Evolutionary conservation across 768 basidiomycete genomes (phyloP).

Genomic region (Phaeolepiota aurea): DNA sequence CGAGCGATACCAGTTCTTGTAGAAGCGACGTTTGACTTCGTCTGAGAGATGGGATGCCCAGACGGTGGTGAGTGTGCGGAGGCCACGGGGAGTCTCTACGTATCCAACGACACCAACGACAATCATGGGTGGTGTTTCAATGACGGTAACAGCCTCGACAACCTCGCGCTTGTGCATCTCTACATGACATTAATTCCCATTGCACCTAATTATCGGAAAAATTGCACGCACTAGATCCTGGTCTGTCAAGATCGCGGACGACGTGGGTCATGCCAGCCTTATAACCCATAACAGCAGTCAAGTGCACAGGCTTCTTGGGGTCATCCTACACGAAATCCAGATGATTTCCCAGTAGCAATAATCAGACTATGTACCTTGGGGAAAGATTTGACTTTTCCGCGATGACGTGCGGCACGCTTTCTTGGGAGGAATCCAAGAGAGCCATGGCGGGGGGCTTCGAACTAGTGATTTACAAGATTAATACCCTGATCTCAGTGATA

Average conservation of each 20-base stretch:
- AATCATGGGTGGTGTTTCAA: constrained; percentile 96
- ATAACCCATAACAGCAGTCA: constrained; percentile 98
- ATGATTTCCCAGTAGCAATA: constrained; percentile 1
- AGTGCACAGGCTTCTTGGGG: constrained; percentile 96
- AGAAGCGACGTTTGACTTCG: constrained; percentile 97
- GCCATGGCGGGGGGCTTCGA: constrained; percentile 97
- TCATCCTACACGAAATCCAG: constrained; percentile 97
- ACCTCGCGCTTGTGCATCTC: constrained; percentile 99
- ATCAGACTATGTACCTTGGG: constrained; percentile 93
- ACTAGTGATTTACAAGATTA: constrained; percentile 39
- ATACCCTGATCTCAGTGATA: constrained; percentile 5
- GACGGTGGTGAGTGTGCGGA: constrained; percentile 97
- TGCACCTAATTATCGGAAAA: constrained; percentile 1
- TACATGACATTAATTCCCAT: no score
- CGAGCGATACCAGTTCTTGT: constrained; percentile 99
- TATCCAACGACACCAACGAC: constrained; percentile 98
- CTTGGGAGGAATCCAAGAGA: constrained; percentile 96
- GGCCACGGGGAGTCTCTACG: constrained; percentile 98
- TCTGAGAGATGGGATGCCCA: constrained; percentile 98
- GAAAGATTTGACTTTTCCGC: constrained; percentile 99
- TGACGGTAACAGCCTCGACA: constrained; percentile 92
- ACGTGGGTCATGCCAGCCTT: constrained; percentile 99
- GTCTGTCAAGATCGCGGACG: constrained; percentile 98
- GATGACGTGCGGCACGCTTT: constrained; percentile 94
- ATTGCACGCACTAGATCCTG: constrained; percentile 84